Percentiles rank a stretch among this genome's conserved stretches.
Conservation (phyloP, 2,329 filamentous ascomycete genomes). For the Alternaria panax region DNA sequence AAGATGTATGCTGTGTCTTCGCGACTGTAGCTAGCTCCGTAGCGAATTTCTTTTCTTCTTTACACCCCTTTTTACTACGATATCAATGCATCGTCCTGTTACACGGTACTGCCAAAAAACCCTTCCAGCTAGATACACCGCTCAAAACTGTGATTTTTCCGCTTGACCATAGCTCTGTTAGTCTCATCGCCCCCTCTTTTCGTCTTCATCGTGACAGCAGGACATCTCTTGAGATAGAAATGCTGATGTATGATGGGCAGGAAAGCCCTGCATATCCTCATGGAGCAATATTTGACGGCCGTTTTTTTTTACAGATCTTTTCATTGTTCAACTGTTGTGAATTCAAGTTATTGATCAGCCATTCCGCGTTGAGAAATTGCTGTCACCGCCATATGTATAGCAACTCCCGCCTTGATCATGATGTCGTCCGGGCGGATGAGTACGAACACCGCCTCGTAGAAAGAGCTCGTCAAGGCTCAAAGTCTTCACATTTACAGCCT, state of each 20-base stretch:
- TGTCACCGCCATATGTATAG: constrained; percentile 1
- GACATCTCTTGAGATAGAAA: not conserved
- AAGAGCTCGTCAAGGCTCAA: not conserved
- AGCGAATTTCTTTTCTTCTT: not conserved
- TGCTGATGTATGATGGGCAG: not conserved
- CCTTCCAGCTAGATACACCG: not conserved
- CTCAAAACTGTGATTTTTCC: not conserved
- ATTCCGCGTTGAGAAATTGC: not conserved
- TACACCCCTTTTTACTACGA: not conserved
- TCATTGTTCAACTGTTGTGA: not conserved
- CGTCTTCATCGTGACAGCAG: not conserved
- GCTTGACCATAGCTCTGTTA: not conserved
- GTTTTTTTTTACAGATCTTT: too few relatives aligned
- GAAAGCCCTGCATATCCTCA: not conserved
- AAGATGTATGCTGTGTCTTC: not conserved
- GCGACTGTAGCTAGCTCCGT: not conserved
- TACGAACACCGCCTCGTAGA: not conserved
- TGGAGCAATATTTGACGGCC: not conserved
- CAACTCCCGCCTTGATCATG: not conserved
- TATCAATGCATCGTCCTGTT: not conserved
- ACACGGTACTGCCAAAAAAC: not conserved
- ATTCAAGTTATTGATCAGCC: not conserved
- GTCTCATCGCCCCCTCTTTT: not conserved
- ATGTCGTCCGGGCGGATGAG: not conserved
- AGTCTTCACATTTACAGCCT: not conserved